These are phyloP conservation scores for Globisporangium alternatum DNA, from an alignment of 352 stramenopile genomes.

Conservation along the genomic window DNA sequence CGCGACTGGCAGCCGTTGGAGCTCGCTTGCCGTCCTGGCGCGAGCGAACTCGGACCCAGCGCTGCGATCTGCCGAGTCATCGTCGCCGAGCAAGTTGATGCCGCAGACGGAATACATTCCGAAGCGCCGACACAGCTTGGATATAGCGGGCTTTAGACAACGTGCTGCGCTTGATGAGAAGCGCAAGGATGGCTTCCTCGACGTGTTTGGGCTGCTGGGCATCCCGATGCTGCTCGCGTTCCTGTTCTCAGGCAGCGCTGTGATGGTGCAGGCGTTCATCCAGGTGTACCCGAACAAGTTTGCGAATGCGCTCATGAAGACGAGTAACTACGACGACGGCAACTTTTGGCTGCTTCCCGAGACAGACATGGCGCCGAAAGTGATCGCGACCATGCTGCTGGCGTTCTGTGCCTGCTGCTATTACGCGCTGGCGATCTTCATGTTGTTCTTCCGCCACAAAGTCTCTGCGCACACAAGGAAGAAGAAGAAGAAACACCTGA, in stretches of 20 bases:
- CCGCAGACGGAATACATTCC: background rate
- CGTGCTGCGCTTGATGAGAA: background rate
- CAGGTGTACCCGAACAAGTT: slow-evolving; percentile 40
- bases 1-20: too few relatives aligned
- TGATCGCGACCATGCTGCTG: slow-evolving; percentile 30
- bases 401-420: slow-evolving; percentile 33
- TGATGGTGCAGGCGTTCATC: slow-evolving; percentile 37
- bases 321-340: slow-evolving; percentile 34
- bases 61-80: background rate
- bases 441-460: slow-evolving; percentile 30
- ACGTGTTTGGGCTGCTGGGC: slow-evolving; percentile 41
- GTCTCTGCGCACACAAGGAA: background rate
- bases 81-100: background rate
- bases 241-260: slow-evolving; percentile 24
- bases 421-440: slow-evolving; percentile 30
- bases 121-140: background rate
- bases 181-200: slow-evolving; percentile 33
- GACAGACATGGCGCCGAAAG: slow-evolving; percentile 25
- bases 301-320: slow-evolving; percentile 46
- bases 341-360: slow-evolving; percentile 46
- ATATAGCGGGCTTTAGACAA: background rate
- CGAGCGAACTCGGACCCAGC: slow-evolving; percentile 2
- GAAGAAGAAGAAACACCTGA: slow-evolving; percentile 3
- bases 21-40: background rate
- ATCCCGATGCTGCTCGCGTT: slow-evolving; percentile 41